These are phyloP conservation scores for Ceratobasidium sp. DNA, from an alignment of 1,284 basidiomycete genomes.

Conservation along the genomic window DNA sequence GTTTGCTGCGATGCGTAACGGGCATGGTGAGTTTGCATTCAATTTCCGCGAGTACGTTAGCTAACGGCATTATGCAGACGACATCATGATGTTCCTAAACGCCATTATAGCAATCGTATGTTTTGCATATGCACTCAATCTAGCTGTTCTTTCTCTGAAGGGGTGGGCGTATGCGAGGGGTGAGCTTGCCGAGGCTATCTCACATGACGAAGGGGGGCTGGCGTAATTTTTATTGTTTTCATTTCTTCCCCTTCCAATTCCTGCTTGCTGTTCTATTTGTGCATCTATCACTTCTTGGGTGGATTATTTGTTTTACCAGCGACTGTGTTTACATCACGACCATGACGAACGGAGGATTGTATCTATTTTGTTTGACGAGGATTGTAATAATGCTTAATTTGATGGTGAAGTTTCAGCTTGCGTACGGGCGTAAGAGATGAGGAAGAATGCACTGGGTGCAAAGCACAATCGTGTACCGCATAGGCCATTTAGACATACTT, in stretches of 20 bases:
- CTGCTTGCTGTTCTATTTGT: slow-evolving; percentile 1
- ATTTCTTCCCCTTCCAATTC: background rate
- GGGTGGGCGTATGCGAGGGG: slow-evolving; percentile 63
- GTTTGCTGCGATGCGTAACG: slow-evolving; percentile 90
- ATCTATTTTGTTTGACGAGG: slow-evolving; percentile 2
- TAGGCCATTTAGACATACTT: too few species aligned
- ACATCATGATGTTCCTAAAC: slow-evolving; percentile 84
- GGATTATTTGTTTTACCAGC: slow-evolving; percentile 16
- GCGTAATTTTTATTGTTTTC: slow-evolving; percentile 22
- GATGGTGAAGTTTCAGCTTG: too few species aligned
- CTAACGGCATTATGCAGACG: slow-evolving; percentile 58
- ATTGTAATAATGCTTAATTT: too few species aligned
- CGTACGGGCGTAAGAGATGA: too few species aligned
- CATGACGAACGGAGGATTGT: slow-evolving; percentile 2
- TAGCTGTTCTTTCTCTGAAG: slow-evolving; percentile 77
- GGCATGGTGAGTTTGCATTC: slow-evolving; percentile 72
- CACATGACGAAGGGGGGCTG: slow-evolving; percentile 25
- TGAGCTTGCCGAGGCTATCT: slow-evolving; percentile 1
- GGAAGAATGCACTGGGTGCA: too few species aligned
- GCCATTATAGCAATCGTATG: slow-evolving; percentile 84
- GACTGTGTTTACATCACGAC: slow-evolving; percentile 3
- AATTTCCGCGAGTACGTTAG: background rate
- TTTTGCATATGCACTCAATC: slow-evolving; percentile 82
- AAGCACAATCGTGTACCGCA: too few species aligned
- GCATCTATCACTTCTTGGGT: background rate